Evolutionary conservation across 2,329 filamentous ascomycete species (phyloP), one percentile per base, ranked within the genome.

Genomic region (Calonectria crousiana): DNA sequence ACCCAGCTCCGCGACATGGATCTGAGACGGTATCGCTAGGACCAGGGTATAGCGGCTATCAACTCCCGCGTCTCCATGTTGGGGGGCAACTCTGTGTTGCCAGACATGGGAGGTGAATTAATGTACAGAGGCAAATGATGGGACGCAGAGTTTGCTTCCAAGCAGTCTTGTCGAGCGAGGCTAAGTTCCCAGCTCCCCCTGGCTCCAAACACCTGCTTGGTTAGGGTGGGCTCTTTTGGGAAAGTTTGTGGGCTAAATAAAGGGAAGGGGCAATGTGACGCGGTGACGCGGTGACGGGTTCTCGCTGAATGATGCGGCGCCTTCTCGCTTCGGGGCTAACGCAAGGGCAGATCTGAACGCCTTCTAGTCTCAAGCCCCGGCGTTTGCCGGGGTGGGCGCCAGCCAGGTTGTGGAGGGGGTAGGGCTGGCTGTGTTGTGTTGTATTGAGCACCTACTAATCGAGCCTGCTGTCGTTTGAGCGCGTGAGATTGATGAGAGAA

Each of bases 321-420:
- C 36, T 70, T 26, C 44, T 51, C 32, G 44, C 56, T 52, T 64
- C 44, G 69, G 69, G 52, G 32, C 69, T 51, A 52, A 67, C 53
- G 62, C 70, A 72, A 72, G 34, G 64, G 69, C 47, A 44, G 51
- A 49, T 71, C 60, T 34, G 65, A 72, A 68, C 34, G 44, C 38
- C 56, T 56, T 65, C 71, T 69, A 66, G 58, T 30, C 66, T 73
- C 49, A 34, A 65, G 66, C 49, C 56, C 58, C 60, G 58, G 47
- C 66, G 47, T 41, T 28, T 47, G 38, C 56, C 56, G 36, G 56
- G 56, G 56, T 62, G 32, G 56, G 56, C 56, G 23, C 36, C 23
- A 41, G 56, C 36, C 56, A 62, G 36, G 56, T 41, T 41, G 56
- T 62, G 56, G 56, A 62, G 53, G 32, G 34, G 36, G 56, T 62